Evolutionary conservation across 495 filamentous ascomycete genomes (phyloP), one percentile per base, ranked within the genome.

Genomic region (Xylaria grammica): DNA sequence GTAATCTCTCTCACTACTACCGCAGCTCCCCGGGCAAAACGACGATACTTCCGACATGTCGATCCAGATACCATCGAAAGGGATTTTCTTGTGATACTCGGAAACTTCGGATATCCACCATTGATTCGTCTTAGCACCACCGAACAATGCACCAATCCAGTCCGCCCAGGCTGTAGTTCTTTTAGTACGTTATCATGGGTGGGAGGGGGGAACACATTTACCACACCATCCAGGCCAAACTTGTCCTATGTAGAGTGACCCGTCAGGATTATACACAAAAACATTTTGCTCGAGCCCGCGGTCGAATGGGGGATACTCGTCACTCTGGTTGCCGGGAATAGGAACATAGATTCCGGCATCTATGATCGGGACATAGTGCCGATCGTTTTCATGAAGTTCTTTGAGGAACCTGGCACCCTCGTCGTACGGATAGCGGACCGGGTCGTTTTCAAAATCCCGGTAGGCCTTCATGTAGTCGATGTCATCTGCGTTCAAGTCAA

Each of bases 41-140:
- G 90, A 93, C 19, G 90, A 87, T 2, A 87, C 87, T 71, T 94
- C 91, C 45, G 88, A 91, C 90, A 93, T 93, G 65, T 94, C 91
- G 51, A 95, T 95, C 93, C 92, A 97, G 42, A 95, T 85, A 6
- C 89, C 93, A 72, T 96, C 93, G 63, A 94, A 93, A 81, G 72
- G 67, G 10, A 92, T 66, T 42, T 91, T 86, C 34, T 83, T 72
- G 54, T 84, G 81, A 79, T 85, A 91, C 1, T 68, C 77, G 2
- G 78, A 72, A 61, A 94, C 77, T 75, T 92, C 89, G 40, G 90
- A 80, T 15, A 82, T 77, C 92, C 92, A 95, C 86, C 89, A 96
- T 48, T 82, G 73, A 20, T 80, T 78, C 4, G 88, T 78, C 19
- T 85, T 82, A 0, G 78, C 79, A 26, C 85, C 81, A 50, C 83